Evolutionary conservation across 495 filamentous ascomycete genomes (phyloP), one percentile per base, ranked within the genome.

Genomic region (Annulohypoxylon maeteangense): DNA sequence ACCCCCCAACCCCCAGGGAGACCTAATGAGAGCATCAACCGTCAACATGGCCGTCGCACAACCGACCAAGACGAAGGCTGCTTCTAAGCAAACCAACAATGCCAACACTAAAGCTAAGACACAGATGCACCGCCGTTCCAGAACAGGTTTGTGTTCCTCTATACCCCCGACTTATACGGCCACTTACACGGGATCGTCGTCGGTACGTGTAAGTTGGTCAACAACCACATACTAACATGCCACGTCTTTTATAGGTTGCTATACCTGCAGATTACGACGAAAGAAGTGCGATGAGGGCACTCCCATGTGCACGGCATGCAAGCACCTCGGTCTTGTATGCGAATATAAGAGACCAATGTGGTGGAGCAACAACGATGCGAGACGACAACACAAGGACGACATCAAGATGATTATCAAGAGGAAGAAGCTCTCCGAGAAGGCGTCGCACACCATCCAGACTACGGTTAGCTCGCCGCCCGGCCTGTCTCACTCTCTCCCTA

Each of bases 261-360:
- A 95, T 81, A 98, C 95, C 60, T 99, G 95, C 84, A 91, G 95
- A 75, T 81, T 99, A 68, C 89, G 95, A 77, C 82, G 95, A 74
- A 98, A 99, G 87, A 99, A 99, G 88, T 98, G 95, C 82, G 95
- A 99, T 77, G 95, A 99, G 81, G 91, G 90, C 59, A 91, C 91
- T 73, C 91, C 93, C 38, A 83, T 88, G 68, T 99, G 95, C 84
- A 88, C 87, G 55, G 93, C 95, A 54, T 99, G 95, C 87, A 91
- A 87, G 76, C 92, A 97, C 74, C 89, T 99, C 44, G 88, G 89
- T 8, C 86, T 99, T 22, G 83, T 83, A 65, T 99, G 95, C 81
- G 93, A 99, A 84, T 99, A 98, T 81, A 97, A 97, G 86, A 85
- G 94, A 76, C 95, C 95, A 10, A 87, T 92, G 78, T 99, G 95